Evolutionary conservation across 169 alveolate genomes (phyloP), one percentile per base, ranked within the genome.

Genomic region (Eimeria maxima): DNA sequence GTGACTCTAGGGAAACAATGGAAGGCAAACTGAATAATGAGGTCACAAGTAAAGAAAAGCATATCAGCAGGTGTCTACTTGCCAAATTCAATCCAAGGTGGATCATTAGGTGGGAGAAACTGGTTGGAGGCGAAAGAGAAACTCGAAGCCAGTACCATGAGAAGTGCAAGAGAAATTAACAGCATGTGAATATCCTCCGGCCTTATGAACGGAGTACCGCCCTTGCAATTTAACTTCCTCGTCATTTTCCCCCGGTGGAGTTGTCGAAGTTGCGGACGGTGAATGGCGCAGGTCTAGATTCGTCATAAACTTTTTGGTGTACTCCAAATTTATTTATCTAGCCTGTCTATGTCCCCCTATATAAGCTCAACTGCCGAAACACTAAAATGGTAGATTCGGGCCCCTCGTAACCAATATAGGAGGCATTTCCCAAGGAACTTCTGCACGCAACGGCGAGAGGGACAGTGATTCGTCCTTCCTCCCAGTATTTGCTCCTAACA

Each of bases 181-280:
- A 80, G 65, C 57, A 63, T 38, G 83, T 87, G 93, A 57, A 87
- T 55, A 65, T 87, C 93, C 69, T 87, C 93, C 65, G 93, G 81
- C 60, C 44, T 14, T 20, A 87, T 63, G 44, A 87, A 87, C 11
- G 78, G 93, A 22, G 20, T 63, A 57, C 78, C 81, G 60, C 93
- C 93, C 13, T 63, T 71, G 65, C 65, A 50, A 50, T 27, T 45
- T 38, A 63, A 16, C 27, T 33, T 55, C 44, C 69, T 33, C 20
- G 69, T 50, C 88, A 78, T 78, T 78, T 78, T 78, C 8, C 24
- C 20, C 6, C 4, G 84, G 5, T 76, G 3, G 38, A 22, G 1
- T 44, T 45, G 45, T 45, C 8, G 67, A 38, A 33, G 6, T 7
- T 27, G 2, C 45, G 22, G 45, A 7, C 42, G 13, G 33, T 65